These are phyloP conservation scores for Plasmodium ovale DNA, from an alignment of 169 alveolate species.

Conservation along the genomic window DNA sequence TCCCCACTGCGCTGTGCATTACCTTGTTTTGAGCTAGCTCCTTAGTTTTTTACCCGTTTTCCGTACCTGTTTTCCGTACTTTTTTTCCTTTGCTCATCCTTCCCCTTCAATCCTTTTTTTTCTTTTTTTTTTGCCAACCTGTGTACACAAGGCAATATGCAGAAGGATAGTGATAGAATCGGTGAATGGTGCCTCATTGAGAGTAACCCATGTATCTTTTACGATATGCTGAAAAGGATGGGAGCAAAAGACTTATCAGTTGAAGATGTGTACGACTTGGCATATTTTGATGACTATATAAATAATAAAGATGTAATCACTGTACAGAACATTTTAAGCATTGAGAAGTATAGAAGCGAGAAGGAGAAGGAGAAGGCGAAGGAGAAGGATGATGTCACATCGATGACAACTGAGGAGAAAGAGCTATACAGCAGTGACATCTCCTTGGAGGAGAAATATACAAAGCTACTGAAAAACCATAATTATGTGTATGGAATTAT, in stretches of 20 bases:
- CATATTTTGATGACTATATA: slow-evolving; percentile 49
- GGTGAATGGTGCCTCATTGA: slow-evolving; percentile 93
- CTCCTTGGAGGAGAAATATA: slow-evolving; percentile 80
- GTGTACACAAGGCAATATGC: slow-evolving; percentile 24
- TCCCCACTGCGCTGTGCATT: too few relatives aligned
- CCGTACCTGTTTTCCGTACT: too few relatives aligned
- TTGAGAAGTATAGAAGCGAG: slow-evolving; percentile 12
- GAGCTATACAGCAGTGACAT: background rate
- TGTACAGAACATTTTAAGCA: slow-evolving; percentile 21
- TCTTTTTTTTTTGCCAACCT: too few relatives aligned
- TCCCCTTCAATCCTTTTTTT: too few relatives aligned
- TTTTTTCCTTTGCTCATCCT: too few relatives aligned
- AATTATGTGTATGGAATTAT: slow-evolving; percentile 89
- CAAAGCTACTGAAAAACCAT: slow-evolving; percentile 71
- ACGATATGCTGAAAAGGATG: slow-evolving; percentile 88
- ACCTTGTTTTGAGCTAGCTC: too few relatives aligned
- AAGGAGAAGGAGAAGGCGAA: background rate
- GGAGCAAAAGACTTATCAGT: slow-evolving; percentile 92
- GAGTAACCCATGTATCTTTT: slow-evolving; percentile 93
- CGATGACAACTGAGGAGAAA: background rate
- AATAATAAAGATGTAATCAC: slow-evolving; percentile 27
- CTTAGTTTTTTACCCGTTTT: too few relatives aligned
- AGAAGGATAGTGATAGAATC: slow-evolving; percentile 11
- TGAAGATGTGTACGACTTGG: slow-evolving; percentile 89
- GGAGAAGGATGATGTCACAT: background rate